Evolutionary conservation across 108 stramenopile genomes (phyloP).

Genomic region (Fragilariopsis cylindrus): DNA sequence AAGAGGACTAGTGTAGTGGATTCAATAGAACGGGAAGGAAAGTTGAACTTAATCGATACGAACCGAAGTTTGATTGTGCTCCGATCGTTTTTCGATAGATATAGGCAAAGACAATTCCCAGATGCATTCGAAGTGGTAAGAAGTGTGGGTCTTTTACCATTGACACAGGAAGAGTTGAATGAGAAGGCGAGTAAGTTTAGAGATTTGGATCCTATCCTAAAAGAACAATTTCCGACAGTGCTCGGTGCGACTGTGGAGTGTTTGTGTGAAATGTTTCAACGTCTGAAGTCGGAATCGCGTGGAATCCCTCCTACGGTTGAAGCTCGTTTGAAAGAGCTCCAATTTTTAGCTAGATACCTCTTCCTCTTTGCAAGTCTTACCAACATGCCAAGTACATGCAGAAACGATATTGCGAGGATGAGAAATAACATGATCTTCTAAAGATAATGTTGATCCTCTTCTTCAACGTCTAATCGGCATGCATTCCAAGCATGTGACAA

Average conservation of each 20-base stretch:
- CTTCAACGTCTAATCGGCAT: too few relatives aligned
- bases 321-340: constrained; percentile 49
- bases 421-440: constrained; percentile 44
- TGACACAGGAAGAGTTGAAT: constrained; percentile 33
- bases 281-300: constrained; percentile 33
- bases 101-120: constrained; percentile 50
- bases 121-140: constrained; percentile 45
- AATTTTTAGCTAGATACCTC: constrained; percentile 56
- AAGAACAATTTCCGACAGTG: constrained; percentile 34
- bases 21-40: constrained; percentile 57
- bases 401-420: constrained; percentile 29
- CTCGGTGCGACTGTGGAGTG: constrained; percentile 44
- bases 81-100: constrained; percentile 62
- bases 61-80: constrained; percentile 69
- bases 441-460: background rate
- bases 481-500: too few relatives aligned
- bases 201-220: constrained; percentile 37
- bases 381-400: constrained; percentile 27
- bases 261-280: constrained; percentile 39
- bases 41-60: constrained; percentile 49
- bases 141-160: constrained; percentile 41
- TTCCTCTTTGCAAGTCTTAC: constrained; percentile 73
- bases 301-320: constrained; percentile 21
- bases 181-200: constrained; percentile 38
- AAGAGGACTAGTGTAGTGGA: constrained; percentile 34